Evolutionary conservation across 352 stramenopile species (phyloP).

Genomic region (Pythium sp.): DNA sequence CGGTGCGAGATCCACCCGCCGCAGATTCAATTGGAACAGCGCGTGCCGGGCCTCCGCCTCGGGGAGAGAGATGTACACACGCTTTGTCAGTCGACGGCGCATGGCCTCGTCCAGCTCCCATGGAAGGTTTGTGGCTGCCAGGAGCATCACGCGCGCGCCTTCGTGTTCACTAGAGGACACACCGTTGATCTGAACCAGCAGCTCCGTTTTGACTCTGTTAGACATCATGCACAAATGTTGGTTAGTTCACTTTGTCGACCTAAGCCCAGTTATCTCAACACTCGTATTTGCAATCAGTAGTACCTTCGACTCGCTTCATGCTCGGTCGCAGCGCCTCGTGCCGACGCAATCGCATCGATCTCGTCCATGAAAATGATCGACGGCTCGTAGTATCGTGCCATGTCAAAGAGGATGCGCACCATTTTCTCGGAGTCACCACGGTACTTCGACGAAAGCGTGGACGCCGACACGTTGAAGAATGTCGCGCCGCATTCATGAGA

Average conservation of each 20-base stretch:
- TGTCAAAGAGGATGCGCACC: slow-evolving; percentile 97
- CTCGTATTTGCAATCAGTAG: slow-evolving; percentile 14
- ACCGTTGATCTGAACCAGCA: slow-evolving; percentile 99
- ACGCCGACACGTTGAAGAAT: slow-evolving; percentile 97
- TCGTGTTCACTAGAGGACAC: slow-evolving; percentile 52
- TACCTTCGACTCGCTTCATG: slow-evolving; percentile 83
- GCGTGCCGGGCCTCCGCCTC: slow-evolving; percentile 20
- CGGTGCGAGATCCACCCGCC: slow-evolving; percentile 29
- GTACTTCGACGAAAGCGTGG: slow-evolving; percentile 91
- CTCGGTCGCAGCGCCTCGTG: slow-evolving; percentile 61
- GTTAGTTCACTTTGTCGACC: neutral
- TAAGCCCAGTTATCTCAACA: neutral
- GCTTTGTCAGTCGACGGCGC: slow-evolving; percentile 89
- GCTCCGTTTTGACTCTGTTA: slow-evolving; percentile 95
- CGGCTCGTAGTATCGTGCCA: slow-evolving; percentile 96
- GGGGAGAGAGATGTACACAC: slow-evolving; percentile 48
- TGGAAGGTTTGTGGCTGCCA: slow-evolving; percentile 95
- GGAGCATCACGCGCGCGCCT: slow-evolving; percentile 89
- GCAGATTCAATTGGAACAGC: slow-evolving; percentile 37
- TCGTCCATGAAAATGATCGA: slow-evolving; percentile 99
- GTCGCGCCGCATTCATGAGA: slow-evolving; percentile 95
- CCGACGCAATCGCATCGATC: slow-evolving; percentile 94
- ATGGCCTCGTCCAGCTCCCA: slow-evolving; percentile 96
- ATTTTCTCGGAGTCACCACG: slow-evolving; percentile 95
- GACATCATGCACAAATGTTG: neutral